These are phyloP conservation scores for Hansenula sp. DNA, from an alignment of 1,139 yeast genomes.

Conservation along the genomic window DNA sequence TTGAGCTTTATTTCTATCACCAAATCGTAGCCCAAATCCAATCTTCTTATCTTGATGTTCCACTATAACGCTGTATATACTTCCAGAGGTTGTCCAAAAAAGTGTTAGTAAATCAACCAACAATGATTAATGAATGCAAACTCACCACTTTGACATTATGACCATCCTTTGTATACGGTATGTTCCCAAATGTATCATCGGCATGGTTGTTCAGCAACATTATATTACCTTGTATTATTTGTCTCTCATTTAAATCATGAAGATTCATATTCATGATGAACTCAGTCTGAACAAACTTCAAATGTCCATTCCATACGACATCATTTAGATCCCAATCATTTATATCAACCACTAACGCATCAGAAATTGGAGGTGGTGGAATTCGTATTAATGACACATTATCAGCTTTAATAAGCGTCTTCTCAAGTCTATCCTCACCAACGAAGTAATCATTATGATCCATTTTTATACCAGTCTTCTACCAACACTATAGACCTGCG, in stretches of 20 bases:
- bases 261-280: constrained; percentile 7
- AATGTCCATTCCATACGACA: constrained; percentile 34
- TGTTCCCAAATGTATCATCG: constrained; percentile 29
- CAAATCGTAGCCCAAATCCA: constrained; percentile 38
- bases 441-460: background rate
- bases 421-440: constrained; percentile 1
- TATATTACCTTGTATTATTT: constrained; percentile 24
- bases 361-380: constrained; percentile 28
- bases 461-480: background rate
- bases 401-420: background rate
- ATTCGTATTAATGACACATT: constrained; percentile 11
- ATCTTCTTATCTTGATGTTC: constrained; percentile 15
- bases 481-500: too few relatives aligned
- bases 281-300: constrained; percentile 28
- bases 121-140: background rate
- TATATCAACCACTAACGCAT: constrained; percentile 22
- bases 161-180: constrained; percentile 27
- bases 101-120: constrained; percentile 2
- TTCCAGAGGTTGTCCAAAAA: constrained; percentile 12
- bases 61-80: constrained; percentile 15
- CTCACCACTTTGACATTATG: constrained; percentile 20
- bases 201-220: constrained; percentile 26
- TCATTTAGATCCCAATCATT: constrained; percentile 30
- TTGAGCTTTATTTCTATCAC: constrained; percentile 30
- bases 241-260: background rate